A percentile compares a stretch with the other conserved stretches of the same genome.
Conservation (phyloP, 805 yeast species). For the Ogataea saltuana region DNA sequence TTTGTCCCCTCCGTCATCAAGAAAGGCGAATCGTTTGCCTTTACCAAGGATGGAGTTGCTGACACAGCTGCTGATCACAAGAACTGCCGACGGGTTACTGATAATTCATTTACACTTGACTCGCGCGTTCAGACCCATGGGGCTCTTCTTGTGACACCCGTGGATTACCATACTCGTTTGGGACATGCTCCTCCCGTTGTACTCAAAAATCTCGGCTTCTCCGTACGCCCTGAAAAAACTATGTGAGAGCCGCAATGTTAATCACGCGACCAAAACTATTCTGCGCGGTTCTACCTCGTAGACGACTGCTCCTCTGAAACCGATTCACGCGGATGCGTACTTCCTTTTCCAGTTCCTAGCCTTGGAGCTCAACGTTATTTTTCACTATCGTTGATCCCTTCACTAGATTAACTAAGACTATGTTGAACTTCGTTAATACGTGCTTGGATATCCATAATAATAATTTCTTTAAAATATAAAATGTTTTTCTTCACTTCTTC, state of each 20-base stretch:
- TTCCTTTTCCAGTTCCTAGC: constrained; percentile 12
- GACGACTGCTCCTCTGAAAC: constrained; percentile 1
- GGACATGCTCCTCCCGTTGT: constrained; percentile 1
- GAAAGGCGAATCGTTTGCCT: constrained; percentile 2
- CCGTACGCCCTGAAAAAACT: not conserved
- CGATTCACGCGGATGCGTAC: constrained; percentile 3
- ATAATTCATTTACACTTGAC: not conserved
- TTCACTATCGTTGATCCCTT: no score
- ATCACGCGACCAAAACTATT: constrained; percentile 3
- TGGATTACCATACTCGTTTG: constrained; percentile 2
- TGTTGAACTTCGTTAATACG: not conserved
- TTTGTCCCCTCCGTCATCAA: not conserved
- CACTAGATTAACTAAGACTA: no score
- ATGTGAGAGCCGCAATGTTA: constrained; percentile 3
- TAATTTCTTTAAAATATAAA: no score
- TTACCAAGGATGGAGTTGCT: not conserved
- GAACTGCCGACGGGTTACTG: not conserved
- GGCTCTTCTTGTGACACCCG: not conserved
- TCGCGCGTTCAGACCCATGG: not conserved
- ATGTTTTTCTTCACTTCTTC: no score
- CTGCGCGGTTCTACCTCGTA: not conserved
- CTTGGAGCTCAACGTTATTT: no score
- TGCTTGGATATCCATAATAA: not conserved
- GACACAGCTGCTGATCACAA: constrained; percentile 1
- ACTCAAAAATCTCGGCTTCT: not conserved